phyloP scores from a whole-genome alignment of 2,329 filamentous ascomycete genomes.

The Diaporthe vaccinii region DNA sequence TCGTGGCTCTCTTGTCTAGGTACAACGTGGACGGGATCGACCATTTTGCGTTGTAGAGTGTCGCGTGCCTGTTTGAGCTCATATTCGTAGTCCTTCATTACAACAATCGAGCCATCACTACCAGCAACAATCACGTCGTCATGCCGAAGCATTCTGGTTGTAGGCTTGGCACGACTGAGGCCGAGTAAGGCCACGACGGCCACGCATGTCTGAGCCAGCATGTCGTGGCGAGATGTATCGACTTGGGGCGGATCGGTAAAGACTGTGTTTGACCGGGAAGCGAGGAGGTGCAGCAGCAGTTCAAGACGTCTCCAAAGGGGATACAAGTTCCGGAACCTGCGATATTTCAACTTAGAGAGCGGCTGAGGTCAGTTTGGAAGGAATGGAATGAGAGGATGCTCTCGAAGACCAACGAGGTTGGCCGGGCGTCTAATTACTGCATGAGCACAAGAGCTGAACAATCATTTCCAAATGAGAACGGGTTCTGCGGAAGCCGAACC shows the following conservation, averaged over 20 bases:
- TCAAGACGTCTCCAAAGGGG: not conserved
- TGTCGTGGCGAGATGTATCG: not conserved
- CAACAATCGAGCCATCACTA: slow-evolving; percentile 43
- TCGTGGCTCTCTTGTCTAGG: not conserved
- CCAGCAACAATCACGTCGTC: slow-evolving; percentile 48
- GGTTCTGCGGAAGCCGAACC: not conserved
- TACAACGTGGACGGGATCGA: not conserved
- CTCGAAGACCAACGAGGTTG: not conserved
- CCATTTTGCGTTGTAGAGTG: slow-evolving; percentile 20
- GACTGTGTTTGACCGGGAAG: not conserved
- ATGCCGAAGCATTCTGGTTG: slow-evolving; percentile 18
- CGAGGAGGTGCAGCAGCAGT: not conserved
- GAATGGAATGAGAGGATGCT: not conserved
- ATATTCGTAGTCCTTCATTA: slow-evolving; percentile 47
- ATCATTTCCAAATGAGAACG: not conserved
- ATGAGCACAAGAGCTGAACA: no score
- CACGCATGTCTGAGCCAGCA: not conserved
- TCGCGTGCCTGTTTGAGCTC: slow-evolving; percentile 40
- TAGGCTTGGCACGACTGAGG: slow-evolving; percentile 13
- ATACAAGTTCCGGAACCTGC: not conserved
- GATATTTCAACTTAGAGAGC: not conserved
- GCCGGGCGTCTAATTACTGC: not conserved
- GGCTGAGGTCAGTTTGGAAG: slow-evolving; percentile 11
- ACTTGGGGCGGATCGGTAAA: not conserved
- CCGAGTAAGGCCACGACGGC: slow-evolving; percentile 22